phyloP scores from a whole-genome alignment of 352 stramenopile genomes.

The Saprolegnia parasitica region DNA sequence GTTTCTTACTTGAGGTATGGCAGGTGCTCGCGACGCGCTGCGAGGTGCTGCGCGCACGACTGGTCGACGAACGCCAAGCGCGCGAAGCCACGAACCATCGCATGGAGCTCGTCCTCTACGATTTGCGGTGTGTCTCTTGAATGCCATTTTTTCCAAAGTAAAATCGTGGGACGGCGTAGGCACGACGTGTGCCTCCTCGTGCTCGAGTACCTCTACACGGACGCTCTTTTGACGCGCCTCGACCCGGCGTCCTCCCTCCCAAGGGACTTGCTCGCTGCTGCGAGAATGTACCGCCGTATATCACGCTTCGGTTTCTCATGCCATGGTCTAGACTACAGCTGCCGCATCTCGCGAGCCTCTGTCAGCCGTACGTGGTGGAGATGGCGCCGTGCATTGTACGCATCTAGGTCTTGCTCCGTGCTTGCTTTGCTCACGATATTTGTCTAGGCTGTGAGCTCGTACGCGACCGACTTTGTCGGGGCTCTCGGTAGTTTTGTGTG shows the following conservation, averaged over 20 bases:
- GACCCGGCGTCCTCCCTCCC: conserved; percentile 48
- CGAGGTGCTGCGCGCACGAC: conserved; percentile 45
- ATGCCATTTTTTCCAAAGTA: no score
- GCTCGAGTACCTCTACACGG: conserved; percentile 71
- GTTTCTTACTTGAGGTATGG: not conserved
- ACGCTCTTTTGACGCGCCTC: conserved; percentile 48
- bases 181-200: conserved; percentile 52
- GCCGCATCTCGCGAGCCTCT: conserved; percentile 40
- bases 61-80: conserved; percentile 45
- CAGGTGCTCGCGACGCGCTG: conserved; percentile 57
- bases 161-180: conserved; percentile 34
- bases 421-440: not conserved
- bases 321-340: conserved; percentile 32
- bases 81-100: not conserved
- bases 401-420: conserved; percentile 10
- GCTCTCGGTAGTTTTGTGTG: conserved; percentile 44
- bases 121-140: conserved; percentile 14
- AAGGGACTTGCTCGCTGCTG: conserved; percentile 52
- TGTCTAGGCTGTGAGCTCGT: not conserved
- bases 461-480: conserved; percentile 42
- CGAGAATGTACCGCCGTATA: conserved; percentile 30
- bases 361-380: conserved; percentile 30
- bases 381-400: conserved; percentile 27
- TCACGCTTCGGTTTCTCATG: not conserved
- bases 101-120: conserved; percentile 16